Evolutionary conservation across 2,329 filamentous ascomycete genomes (phyloP), one percentile per base, ranked within the genome.

Genomic region (Bipolaris bicolor): DNA sequence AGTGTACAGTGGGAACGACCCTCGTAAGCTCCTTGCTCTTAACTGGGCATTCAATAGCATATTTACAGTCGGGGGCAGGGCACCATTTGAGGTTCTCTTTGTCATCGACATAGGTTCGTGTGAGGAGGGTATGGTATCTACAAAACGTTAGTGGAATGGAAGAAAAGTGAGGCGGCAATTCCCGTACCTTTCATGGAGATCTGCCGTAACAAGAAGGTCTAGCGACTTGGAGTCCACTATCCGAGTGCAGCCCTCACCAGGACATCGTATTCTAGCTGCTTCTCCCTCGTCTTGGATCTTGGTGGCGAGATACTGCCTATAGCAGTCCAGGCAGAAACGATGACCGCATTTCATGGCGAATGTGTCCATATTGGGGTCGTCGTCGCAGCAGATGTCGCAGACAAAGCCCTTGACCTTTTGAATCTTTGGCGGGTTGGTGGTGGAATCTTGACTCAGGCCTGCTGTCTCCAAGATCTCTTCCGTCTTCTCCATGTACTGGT

Each of bases 41-140:
- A 57, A 98, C 85, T 0, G 81, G 82, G 69, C 95, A 99, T 71
- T 98, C 91, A 45, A 99, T 82, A 11, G 94, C 95, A 71, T 95
- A 98, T 68, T 90, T 86, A 77, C 95, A 99, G 76, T 99, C 94
- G n/a, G 95, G 95, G 1, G 94, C 94, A 0, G 95, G 95, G 75
- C 95, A 99, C 95, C 95, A 99, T 76, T 96, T 97, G 58, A 98
- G 86, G 54, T 89, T 90, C 55, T 97, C 93, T 78, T 92, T 97
- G 77, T 99, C 94, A 76, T 99, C 95, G 58, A 99, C 95, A 71
- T 97, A 99, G 6, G 93, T 97, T 67, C 95, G 85, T 71, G 91
- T 97, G 33, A 99, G 87, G 15, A 99, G 84, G 66, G 90, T 88
- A 63, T 90, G 87, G 72, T 99, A 99, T 64, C 92, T 86, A 63